Evolutionary conservation across 2,329 filamentous ascomycete species (phyloP), one percentile per base, ranked within the genome.

Genomic region (Monilinia laxa): DNA sequence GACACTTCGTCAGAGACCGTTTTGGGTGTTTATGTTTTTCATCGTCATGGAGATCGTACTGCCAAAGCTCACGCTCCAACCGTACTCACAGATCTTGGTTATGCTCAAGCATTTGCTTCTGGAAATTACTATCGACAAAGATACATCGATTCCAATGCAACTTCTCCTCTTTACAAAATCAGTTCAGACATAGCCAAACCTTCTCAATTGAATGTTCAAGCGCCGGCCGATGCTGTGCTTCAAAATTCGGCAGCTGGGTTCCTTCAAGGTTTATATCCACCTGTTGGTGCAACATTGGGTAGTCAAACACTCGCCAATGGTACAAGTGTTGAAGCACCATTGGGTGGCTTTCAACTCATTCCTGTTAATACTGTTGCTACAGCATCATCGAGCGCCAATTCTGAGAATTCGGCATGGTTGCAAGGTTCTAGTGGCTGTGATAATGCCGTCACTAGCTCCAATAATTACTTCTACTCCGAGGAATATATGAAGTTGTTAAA

Each of bases 1-100:
- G 74, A 77, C 60, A 76, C 75, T 28, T 73, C 73, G 11, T 67
- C 74, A 40, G 74, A 77, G 66, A 77, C 75, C 1, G 70, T 76
- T 38, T 83, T 96, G 20, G 93, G 92, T 63, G 87, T 89, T 56
- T 95, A 93, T 78, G 87, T 97, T 78, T 96, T 96, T 82, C 87
- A 92, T 73, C 90, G 93, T 56, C 93, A 97, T 80, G 93, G 93
- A 67, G 93, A 97, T 78, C 87, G 93, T 66, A 94, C 92, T 0
- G 80, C 91, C 70, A 97, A 96, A 80, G 82, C 86, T 23, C 87
- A 86, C 70, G 82, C 87, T 56, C 90, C 90, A 16, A 87, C 91
- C 38, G 84, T 84, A 71, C 80, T 97, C 76, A 97, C 93, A 16
- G 84, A 89, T 68, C 84, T 97, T 62, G 93, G 93, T 42, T 92